Evolutionary conservation across 2,329 filamentous ascomycete species (phyloP), one percentile per base, ranked within the genome.

Genomic region (Cladosporium sp.): DNA sequence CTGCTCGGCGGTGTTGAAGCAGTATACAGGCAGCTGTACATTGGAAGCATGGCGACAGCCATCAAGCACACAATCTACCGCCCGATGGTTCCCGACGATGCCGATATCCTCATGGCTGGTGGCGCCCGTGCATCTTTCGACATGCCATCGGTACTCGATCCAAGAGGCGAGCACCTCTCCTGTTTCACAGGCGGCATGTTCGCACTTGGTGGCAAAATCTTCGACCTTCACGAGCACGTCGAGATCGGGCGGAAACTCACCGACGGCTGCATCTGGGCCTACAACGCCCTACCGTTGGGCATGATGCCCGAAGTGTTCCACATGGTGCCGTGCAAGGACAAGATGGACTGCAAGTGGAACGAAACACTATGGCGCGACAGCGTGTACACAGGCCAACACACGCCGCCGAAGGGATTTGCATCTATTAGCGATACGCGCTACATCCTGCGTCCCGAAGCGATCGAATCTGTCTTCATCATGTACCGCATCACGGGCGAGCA

Each of bases 181-280:
- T 84, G 81, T 67, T 84, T 80, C 60, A 72, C 77, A 0, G 81
- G 81, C 9, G 81, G 80, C 47, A 84, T 84, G 80, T 78, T 82
- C 53, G 80, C 76, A 0, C 64, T 84, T 0, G 81, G 80, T 22
- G 76, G 80, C 39, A 79, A 76, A 58, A 60, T 83, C 1, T 83
- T 83, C 62, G 66, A 72, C 12, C 70, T 78, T n/a, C 65, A 74
- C 3, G 67, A 68, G 13, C 80, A 84, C 57, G 68, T 84, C 54
- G 68, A 73, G 1, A 74, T 83, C 45, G 82, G 78, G 9, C 69
- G 72, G 39, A 78, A 80, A 58, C 68, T 84, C 40, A 78, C 80
- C 0, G 75, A 84, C 50, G 78, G 77, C 3, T 84, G 81, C 60
- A 75, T 83, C n/a, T 84, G 80, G 80, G 76, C 80, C 1, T 84